These are phyloP conservation scores for Cyberlindnera maclurae DNA, from an alignment of 805 yeast genomes.

Conservation along the genomic window DNA sequence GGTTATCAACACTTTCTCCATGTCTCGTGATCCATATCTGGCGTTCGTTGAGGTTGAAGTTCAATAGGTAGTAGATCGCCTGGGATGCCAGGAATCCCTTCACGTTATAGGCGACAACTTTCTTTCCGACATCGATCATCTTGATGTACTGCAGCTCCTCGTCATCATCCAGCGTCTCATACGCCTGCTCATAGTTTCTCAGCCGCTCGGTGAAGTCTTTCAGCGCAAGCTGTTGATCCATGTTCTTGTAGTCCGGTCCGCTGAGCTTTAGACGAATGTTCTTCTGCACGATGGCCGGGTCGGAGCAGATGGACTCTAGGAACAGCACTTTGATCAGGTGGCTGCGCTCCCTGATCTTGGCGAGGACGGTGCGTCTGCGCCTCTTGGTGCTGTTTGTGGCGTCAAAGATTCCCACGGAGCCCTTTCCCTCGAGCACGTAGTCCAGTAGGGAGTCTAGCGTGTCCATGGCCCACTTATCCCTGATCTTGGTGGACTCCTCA, in stretches of 20 bases:
- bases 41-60: slow-evolving; percentile 81
- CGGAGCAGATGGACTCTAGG: slow-evolving; percentile 83
- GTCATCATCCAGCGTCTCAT: slow-evolving; percentile 80
- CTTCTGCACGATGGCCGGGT: slow-evolving; percentile 68
- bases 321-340: slow-evolving; percentile 71
- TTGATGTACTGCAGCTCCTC: slow-evolving; percentile 79
- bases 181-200: slow-evolving; percentile 78
- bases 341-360: slow-evolving; percentile 47
- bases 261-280: slow-evolving; percentile 79
- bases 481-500: slow-evolving; percentile 47
- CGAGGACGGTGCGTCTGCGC: slow-evolving; percentile 54
- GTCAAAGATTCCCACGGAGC: slow-evolving; percentile 88
- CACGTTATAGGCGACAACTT: slow-evolving; percentile 86
- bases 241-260: slow-evolving; percentile 87
- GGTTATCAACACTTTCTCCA: slow-evolving; percentile 87
- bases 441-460: slow-evolving; percentile 80
- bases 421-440: slow-evolving; percentile 71
- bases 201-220: slow-evolving; percentile 78
- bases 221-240: slow-evolving; percentile 76
- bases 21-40: slow-evolving; percentile 95
- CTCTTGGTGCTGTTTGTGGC: slow-evolving; percentile 71
- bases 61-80: slow-evolving; percentile 80
- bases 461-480: slow-evolving; percentile 96
- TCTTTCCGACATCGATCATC: slow-evolving; percentile 94
- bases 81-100: slow-evolving; percentile 88